Evolutionary conservation across 805 yeast genomes (phyloP).

Genomic region (Suhomyces xylopsoci): DNA sequence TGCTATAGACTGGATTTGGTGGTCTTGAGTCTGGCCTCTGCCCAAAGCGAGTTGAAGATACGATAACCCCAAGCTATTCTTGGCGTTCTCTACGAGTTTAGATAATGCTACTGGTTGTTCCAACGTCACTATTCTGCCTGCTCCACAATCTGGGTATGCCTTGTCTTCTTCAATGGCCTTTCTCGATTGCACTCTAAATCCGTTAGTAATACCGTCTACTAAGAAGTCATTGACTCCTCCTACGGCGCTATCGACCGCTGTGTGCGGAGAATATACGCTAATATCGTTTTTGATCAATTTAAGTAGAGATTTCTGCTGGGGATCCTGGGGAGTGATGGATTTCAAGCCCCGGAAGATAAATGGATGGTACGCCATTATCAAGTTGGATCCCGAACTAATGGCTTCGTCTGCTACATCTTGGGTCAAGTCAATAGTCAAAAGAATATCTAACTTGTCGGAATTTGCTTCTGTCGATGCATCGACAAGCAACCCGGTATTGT

Average conservation of each 20-base stretch:
- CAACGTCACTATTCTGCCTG: slow-evolving; percentile 70
- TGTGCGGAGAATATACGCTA: slow-evolving; percentile 92
- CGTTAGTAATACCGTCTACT: slow-evolving; percentile 50
- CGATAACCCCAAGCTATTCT: slow-evolving; percentile 48
- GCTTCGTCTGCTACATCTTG: slow-evolving; percentile 85
- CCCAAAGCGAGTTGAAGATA: slow-evolving; percentile 61
- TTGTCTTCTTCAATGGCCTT: slow-evolving; percentile 45
- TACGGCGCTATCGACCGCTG: slow-evolving; percentile 87
- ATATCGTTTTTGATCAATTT: slow-evolving; percentile 72
- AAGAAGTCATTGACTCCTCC: slow-evolving; percentile 97
- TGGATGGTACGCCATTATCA: slow-evolving; percentile 87
- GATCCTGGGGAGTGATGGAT: slow-evolving; percentile 55
- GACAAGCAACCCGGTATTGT: slow-evolving; percentile 87
- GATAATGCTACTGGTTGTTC: slow-evolving; percentile 39
- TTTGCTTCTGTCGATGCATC: slow-evolving; percentile 50
- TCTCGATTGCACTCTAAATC: slow-evolving; percentile 22
- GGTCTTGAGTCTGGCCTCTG: slow-evolving; percentile 21
- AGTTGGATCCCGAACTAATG: slow-evolving; percentile 45
- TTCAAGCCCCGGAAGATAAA: slow-evolving; percentile 89
- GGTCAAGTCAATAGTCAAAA: slow-evolving; percentile 85
- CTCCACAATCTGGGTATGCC: slow-evolving; percentile 59
- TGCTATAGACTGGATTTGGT: slow-evolving; percentile 57
- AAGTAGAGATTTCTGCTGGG: slow-evolving; percentile 79
- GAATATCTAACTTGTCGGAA: slow-evolving; percentile 28
- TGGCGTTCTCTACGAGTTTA: slow-evolving; percentile 50